Base-by-base conservation (phyloP, 495 filamentous ascomycete genomes). In the Gamarada debralockiae region DNA sequence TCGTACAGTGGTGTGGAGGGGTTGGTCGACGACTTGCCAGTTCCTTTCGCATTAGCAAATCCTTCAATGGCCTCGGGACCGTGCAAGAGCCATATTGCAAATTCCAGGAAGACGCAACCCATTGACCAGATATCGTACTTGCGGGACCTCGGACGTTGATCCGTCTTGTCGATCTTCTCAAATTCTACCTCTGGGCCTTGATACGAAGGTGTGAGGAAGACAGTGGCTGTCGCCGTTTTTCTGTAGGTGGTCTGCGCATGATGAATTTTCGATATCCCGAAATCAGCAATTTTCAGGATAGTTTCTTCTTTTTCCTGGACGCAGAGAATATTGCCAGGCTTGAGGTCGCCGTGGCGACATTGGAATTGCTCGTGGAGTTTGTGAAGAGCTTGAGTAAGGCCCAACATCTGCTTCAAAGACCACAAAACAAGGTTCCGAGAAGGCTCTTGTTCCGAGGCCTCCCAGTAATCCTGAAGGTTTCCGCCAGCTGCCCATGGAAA, bases 401-500 rank as follows among this genome's bases (percentile, higher is more conserved):
- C 48, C 20, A 40, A 25, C 31, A 51, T 40, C 15, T 51, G 48
- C 29, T 25, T 3, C 34, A 51, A 20, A 3, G 24, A 22, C 48
- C 48, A 51, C 7, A 41, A 40, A 31, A 48, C 21, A 20, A 33
- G 15, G 3, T 48, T 15, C 24, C 9, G 25, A 48, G 24, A 31
- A 33, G 45, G 9, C 29, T 48, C 15, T 36, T 48, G 45, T 48
- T 36, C 25, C 21, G 42, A 45, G 22, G 20, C 24, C 21, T 50
- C 24, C 39, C 58, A 67, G 34, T 63, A 56, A 17, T 61, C 43
- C 1, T 55, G 44, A 14, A 67, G 55, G 23, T 50, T 58, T 4
- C 62, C 65, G 2, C 60, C 60, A 33, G 59, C 53, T 5, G 65
- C 65, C 65, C 62, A 65, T 47, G 57, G 50, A 47, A 64, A 63